Evolutionary conservation across 2,329 filamentous ascomycete species (phyloP).

Genomic region (Botrytis fabae): DNA sequence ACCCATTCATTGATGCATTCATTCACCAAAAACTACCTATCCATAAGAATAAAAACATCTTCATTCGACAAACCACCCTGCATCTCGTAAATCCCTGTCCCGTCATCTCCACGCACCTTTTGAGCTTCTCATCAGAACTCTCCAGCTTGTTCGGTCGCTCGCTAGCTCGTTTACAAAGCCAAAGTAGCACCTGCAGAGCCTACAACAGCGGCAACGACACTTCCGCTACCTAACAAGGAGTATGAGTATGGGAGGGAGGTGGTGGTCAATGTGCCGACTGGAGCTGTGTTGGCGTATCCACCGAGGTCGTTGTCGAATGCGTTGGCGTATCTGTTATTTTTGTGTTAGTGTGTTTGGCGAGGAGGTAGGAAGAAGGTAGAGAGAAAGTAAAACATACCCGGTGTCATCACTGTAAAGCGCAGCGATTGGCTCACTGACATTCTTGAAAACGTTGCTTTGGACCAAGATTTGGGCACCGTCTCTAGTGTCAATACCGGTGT

Average conservation of each 20-base stretch:
- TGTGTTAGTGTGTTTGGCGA: background rate
- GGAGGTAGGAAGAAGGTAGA: background rate
- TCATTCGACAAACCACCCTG: background rate
- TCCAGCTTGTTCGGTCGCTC: background rate
- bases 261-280: slow-evolving; percentile 48
- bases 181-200: slow-evolving; percentile 43
- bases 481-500: slow-evolving; percentile 57
- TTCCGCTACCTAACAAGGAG: slow-evolving; percentile 50
- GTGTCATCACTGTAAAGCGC: slow-evolving; percentile 28
- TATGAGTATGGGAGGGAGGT: slow-evolving; percentile 53
- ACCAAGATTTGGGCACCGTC: slow-evolving; percentile 49
- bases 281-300: slow-evolving; percentile 49
- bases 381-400: slow-evolving; percentile 6
- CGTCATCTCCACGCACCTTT: background rate
- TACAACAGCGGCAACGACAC: slow-evolving; percentile 45
- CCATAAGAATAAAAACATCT: background rate
- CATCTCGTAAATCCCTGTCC: background rate
- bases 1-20: background rate
- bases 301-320: slow-evolving; percentile 50
- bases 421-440: slow-evolving; percentile 43
- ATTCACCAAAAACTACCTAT: background rate
- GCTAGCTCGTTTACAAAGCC: slow-evolving; percentile 27
- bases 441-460: slow-evolving; percentile 53
- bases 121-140: background rate
- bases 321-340: slow-evolving; percentile 40